Percentiles rank a stretch among this genome's conserved stretches.
Evolutionary conservation across 1,139 yeast species (phyloP).

Genomic region (Diutina mesorugosa): DNA sequence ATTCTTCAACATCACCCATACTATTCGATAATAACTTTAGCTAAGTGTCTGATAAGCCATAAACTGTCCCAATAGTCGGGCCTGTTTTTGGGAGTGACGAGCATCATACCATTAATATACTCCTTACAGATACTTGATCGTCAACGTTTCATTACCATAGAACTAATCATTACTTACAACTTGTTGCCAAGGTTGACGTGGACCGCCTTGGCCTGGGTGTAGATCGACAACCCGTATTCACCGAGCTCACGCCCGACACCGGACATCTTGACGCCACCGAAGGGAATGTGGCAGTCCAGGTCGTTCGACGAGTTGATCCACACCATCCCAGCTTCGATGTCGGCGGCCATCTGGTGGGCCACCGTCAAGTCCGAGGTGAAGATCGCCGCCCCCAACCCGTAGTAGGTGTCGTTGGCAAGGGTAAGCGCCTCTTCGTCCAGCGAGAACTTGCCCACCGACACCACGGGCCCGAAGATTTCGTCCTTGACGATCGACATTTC

Average conservation of each 20-base stretch:
- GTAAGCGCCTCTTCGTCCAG: constrained; percentile 40
- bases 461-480: constrained; percentile 53
- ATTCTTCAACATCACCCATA: no score
- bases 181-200: constrained; percentile 46
- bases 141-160: no score
- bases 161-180: constrained; percentile 7
- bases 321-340: constrained; percentile 40
- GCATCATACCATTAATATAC: neutral
- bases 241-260: constrained; percentile 89
- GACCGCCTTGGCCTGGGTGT: constrained; percentile 71
- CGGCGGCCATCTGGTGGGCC: constrained; percentile 33
- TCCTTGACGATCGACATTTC: constrained; percentile 41
- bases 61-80: neutral
- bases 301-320: constrained; percentile 64
- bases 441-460: constrained; percentile 35
- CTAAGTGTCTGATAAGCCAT: no score
- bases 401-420: constrained; percentile 34
- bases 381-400: constrained; percentile 37
- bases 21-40: no score
- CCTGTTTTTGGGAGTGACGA: no score
- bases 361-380: constrained; percentile 14
- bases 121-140: neutral
- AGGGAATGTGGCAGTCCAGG: constrained; percentile 64
- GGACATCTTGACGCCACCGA: constrained; percentile 67
- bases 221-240: constrained; percentile 53